phyloP scores from a whole-genome alignment of 148 eudicot genomes.

The Talinum fruticosum region DNA sequence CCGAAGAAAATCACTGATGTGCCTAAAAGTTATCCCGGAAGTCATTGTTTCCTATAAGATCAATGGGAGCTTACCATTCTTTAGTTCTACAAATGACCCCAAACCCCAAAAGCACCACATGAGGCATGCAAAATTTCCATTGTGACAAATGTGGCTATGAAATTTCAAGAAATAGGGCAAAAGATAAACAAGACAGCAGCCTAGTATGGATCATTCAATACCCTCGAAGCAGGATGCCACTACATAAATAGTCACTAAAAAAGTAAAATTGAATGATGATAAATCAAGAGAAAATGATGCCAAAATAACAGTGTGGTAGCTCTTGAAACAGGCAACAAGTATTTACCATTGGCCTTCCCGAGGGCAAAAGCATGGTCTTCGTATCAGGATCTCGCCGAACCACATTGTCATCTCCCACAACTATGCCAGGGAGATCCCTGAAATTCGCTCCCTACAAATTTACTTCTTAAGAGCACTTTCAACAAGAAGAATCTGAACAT shows the following conservation, averaged over 20 bases:
- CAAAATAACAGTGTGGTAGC: neutral
- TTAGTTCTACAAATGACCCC: no score
- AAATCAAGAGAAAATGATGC: constrained; percentile 5
- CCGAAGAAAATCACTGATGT: no score
- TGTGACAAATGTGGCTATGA: no score
- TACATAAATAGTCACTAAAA: neutral
- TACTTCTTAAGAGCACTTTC: constrained; percentile 16
- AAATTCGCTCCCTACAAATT: constrained; percentile 77
- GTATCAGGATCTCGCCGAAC: constrained; percentile 61
- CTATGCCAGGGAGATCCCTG: constrained; percentile 80
- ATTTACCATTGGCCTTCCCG: constrained; percentile 69
- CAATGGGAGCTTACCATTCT: no score
- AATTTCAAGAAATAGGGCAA: no score
- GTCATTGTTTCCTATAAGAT: no score
- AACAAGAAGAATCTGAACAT: neutral
- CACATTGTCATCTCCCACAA: constrained; percentile 69
- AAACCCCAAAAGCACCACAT: no score
- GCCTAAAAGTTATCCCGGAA: no score
- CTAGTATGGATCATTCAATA: no score
- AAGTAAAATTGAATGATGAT: neutral
- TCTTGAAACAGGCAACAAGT: constrained; percentile 15
- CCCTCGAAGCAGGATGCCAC: no score
- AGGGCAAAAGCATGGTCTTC: constrained; percentile 50
- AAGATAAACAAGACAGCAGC: no score
- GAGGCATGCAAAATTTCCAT: no score